Percentiles rank a stretch among this genome's conserved stretches.
phyloP scores from a whole-genome alignment of 257 asterid species.

The Lantana camara region DNA sequence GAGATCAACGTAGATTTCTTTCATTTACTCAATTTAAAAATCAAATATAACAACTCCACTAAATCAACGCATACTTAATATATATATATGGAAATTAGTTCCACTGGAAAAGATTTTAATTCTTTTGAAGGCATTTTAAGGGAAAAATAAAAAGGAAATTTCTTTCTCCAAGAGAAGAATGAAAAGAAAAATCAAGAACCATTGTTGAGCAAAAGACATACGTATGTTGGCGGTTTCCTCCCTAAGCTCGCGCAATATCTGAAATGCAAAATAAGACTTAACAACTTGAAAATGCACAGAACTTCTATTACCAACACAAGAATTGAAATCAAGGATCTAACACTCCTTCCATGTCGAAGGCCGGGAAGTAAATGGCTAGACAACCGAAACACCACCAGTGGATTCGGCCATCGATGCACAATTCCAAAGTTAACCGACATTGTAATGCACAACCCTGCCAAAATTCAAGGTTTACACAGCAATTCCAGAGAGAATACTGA shows the following conservation, averaged over 20 bases:
- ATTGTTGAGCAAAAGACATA: too few species aligned
- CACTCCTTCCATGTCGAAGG: conserved; percentile 15
- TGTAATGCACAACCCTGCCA: conserved; percentile 24
- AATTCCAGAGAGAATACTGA: conserved; percentile 7
- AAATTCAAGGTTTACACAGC: conserved; percentile 30
- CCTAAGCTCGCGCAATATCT: conserved; percentile 85
- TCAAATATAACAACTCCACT: too few species aligned
- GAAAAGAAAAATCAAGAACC: too few species aligned
- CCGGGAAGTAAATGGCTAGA: conserved; percentile 20
- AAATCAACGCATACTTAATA: too few species aligned
- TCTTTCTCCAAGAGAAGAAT: too few species aligned
- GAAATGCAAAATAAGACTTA: conserved; percentile 25
- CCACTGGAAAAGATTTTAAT: too few species aligned
- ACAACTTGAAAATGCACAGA: conserved; percentile 12
- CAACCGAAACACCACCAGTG: conserved; percentile 23
- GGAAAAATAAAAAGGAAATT: too few species aligned
- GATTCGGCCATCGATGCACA: conserved; percentile 31
- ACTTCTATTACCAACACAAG: conserved; percentile 3
- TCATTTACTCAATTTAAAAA: too few species aligned
- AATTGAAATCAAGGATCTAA: conserved; percentile 3
- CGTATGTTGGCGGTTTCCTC: conserved; percentile 86
- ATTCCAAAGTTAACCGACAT: conserved; percentile 38
- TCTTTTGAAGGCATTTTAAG: too few species aligned
- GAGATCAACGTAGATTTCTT: too few species aligned
- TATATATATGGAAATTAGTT: too few species aligned